Conservation (phyloP, 306 rosid genomes). For the Pyrus pyrifolia region DNA sequence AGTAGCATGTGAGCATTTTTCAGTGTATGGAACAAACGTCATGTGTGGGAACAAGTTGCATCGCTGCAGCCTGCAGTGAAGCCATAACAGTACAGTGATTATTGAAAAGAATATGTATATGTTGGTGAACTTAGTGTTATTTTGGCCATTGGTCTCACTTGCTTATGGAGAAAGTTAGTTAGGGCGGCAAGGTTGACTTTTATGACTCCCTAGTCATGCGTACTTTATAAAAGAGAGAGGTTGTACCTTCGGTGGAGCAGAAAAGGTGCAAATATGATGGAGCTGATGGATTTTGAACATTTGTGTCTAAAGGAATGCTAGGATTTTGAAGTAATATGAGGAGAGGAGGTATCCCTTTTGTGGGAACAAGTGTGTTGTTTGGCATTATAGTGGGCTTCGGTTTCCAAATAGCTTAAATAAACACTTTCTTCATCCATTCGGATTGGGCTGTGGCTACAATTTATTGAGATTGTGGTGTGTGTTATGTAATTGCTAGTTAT, state of each 20-base stretch:
- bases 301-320: background rate
- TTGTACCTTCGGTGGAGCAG: background rate
- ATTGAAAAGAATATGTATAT: background rate
- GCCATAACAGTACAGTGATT: background rate
- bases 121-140: background rate
- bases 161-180: background rate
- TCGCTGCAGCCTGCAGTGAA: background rate
- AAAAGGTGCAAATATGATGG: background rate
- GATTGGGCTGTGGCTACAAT: background rate
- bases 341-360: background rate
- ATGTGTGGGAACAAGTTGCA: background rate
- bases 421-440: background rate
- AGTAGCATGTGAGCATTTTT: background rate
- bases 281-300: background rate
- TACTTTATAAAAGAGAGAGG: background rate
- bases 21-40: background rate
- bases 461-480: background rate
- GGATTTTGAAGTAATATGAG: background rate
- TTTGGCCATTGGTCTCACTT: background rate
- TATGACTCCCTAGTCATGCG: background rate
- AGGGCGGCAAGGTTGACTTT: background rate
- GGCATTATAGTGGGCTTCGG: background rate
- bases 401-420: background rate
- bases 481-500: background rate
- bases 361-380: background rate